Evolutionary conservation across 2,329 filamentous ascomycete species (phyloP), one percentile per base, ranked within the genome.

Genomic region (Botrytis squamosa): DNA sequence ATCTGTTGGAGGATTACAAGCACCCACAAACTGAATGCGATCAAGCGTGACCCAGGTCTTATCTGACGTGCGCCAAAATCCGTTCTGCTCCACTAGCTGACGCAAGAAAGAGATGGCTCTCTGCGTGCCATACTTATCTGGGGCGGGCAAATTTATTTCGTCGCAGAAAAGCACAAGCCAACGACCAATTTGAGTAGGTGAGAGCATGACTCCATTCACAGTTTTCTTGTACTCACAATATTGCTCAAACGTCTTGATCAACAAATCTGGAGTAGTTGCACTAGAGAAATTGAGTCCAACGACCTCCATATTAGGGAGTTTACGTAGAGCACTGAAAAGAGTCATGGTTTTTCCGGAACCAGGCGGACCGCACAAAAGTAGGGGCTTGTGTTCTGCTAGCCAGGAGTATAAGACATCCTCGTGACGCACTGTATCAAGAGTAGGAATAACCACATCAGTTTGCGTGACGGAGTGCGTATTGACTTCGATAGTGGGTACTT

Each of bases 281-380:
- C 96, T 99, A 7, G 97, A 99, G 83, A 99, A 99, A 84, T 99
- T 99, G 82, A 99, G 93, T 67, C 96, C 96, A 46, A 99, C 97
- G 74, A 98, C 94, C 83, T 99, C 96, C 95, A 99, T 98, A 82
- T 98, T 98, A 5, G 95, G 95, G 74, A 99, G 86, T 84, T 99
- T 99, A 77, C 96, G 92, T 71, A 99, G 89, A 49, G 96, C 96
- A 81, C 95, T 98, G 86, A 99, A 99, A 20, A 99, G 86, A 18
- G 96, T 99, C 96, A 99, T 99, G 7, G 96, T 99, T 86, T 99
- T 99, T 87, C 96, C 96, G 70, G 96, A 99, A 85, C 96, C 96
- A 74, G 96, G 96, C 81, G 96, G 97, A 83, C 96, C 97, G 82
- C 96, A 99, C 25, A 99, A 91, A 70, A 99, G 86, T 29, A 99